Base-by-base conservation (phyloP, 805 yeast genomes). In the Hanseniaspora mollemarum region DNA sequence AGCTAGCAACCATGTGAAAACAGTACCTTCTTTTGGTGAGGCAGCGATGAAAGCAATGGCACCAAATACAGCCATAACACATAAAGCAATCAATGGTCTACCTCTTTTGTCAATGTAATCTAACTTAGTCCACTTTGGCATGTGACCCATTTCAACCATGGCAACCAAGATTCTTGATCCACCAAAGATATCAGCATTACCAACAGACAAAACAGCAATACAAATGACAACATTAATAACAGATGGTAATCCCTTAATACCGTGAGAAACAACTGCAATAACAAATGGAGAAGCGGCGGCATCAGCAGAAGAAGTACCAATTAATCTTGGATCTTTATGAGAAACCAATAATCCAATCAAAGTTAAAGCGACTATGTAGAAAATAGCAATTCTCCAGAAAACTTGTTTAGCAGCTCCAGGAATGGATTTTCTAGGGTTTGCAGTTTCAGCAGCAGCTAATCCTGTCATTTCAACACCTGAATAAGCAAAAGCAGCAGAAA, bases 211-310 rank as follows among this genome's bases (percentile, higher is more conserved):
- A 22, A 79, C 81, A 5, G 87, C 74, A 48, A 81, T 68, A 58
- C 81, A 67, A 54, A 82, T 80, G 43, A 82, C 82, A 7, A 77
- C 84, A 59, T 82, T 82, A 67, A 82, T 71, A 26, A 82, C 74
- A 37, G 76, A 71, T 22, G 85, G 85, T 46, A 80, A 66, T 37
- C 80, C 87, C 28, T 63, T 67, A 56, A 80, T 78, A 53, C 85
- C 84, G 28, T 82, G 83, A 45, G 72, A 70, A 35, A 63, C 68
- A 53, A 81, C 76, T 31, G 90, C 84, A 66, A 83, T 77, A 51
- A 83, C 90, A 58, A 83, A 83, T 16, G 92, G 90, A 13, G 88
- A 82, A 15, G 87, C 83, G 12, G 79, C 67, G 41, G 81, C 82
- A 56, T 75, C 77, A 46, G 73, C 77, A 43, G 70, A 73, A 43